Evolutionary conservation across 1,139 yeast species (phyloP).

Genomic region (Taphrina communis): DNA sequence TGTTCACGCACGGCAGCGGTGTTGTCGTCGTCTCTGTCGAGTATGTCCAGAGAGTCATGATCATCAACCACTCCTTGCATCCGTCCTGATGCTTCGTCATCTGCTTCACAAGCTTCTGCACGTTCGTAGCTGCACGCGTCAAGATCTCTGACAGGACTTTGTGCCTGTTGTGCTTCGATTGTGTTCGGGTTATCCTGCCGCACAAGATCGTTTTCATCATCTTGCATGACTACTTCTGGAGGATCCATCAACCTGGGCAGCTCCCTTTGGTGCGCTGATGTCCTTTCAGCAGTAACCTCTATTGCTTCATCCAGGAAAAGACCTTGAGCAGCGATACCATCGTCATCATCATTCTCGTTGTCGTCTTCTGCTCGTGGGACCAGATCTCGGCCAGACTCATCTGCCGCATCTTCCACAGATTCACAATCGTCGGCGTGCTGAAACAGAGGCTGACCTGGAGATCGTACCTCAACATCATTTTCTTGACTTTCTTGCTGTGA

Average conservation of each 20-base stretch:
- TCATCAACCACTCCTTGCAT: neutral
- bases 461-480: neutral
- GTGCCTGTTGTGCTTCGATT: neutral
- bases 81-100: neutral
- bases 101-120: neutral
- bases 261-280: neutral
- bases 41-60: too few relatives aligned
- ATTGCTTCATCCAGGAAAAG: neutral
- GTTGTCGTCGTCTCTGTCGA: too few relatives aligned
- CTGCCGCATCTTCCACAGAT: neutral
- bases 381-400: neutral
- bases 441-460: neutral
- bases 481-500: neutral
- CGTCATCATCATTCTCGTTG: neutral
- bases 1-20: too few relatives aligned
- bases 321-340: neutral
- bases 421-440: constrained; percentile 1
- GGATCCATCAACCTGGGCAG: neutral
- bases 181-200: neutral
- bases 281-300: neutral
- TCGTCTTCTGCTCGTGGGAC: neutral
- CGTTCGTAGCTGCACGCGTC: neutral
- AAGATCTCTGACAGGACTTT: too few relatives aligned
- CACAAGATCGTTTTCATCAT: neutral
- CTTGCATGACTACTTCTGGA: neutral